Evolutionary conservation across 2,329 filamentous ascomycete genomes (phyloP), one percentile per base, ranked within the genome.

Genomic region (Fusarium mundagurra): DNA sequence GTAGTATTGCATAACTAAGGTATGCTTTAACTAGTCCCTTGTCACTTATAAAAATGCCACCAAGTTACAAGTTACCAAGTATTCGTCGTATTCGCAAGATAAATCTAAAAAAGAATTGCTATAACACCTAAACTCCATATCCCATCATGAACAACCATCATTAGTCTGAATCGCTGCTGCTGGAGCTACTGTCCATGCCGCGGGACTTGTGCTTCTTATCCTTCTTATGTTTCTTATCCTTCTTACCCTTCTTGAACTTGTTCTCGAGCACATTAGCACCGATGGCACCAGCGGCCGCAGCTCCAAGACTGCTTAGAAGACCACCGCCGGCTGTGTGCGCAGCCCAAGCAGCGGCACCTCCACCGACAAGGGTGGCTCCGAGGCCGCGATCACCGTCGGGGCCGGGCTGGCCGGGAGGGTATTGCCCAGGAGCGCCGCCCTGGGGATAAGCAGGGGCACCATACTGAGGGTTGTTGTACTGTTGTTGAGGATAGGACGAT

Each of bases 261-360:
- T 86, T 79, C 80, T 87, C 86, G 12, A 89, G 69, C 43, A 86
- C 74, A 67, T 89, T 89, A 3, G 88, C 89, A 8, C 85, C 87
- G n/a, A 90, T 83, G 2, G 88, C 88, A 39, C 88, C 89, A 22
- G 84, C 86, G 3, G 87, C 83, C 0, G 86, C 83, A 17, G 87
- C 88, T 13, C 85, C 87, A 5, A 89, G 77, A 6, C 86, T 88
- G 29, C 86, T 86, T 33, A 90, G 77, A 41, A 85, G 71, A 24
- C 88, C 88, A 34, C 86, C 86, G 18, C 88, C 89, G 27, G 88
- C 81, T 73, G 88, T 85, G 80, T 89, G 86, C 0, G 87, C 88
- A 0, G 88, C 83, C 76, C 85, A 89, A 13, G 86, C 88, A n/a
- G 87, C 88, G 3, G 84, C 87, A 24, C 85, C 87, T 61, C 87